phyloP scores from a whole-genome alignment of 768 basidiomycete genomes.

The Psilocybe cubensis region DNA sequence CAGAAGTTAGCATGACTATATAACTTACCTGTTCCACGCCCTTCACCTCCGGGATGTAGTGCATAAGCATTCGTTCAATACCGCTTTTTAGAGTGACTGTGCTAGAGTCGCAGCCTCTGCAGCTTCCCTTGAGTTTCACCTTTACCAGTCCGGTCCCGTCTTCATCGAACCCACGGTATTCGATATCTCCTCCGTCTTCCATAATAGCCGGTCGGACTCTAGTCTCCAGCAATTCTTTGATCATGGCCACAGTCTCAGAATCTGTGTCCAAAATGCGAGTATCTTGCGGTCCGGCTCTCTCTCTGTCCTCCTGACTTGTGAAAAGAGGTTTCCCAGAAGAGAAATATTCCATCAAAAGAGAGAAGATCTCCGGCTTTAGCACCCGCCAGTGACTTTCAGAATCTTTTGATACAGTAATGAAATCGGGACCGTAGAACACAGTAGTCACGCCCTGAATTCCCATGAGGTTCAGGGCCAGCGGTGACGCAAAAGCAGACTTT shows the following conservation, averaged over 20 bases:
- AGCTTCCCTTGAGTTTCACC: conserved; percentile 95
- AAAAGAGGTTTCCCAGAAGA: conserved; percentile 90
- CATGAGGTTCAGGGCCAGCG: conserved; percentile 94
- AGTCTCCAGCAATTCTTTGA: conserved; percentile 96
- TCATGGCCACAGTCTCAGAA: conserved; percentile 97
- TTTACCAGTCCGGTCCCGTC: conserved; percentile 77
- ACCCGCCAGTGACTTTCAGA: conserved; percentile 85
- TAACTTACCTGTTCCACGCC: conserved; percentile 78
- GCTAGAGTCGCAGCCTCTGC: conserved; percentile 92
- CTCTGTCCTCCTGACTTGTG: conserved; percentile 77
- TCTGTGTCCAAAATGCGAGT: conserved; percentile 93
- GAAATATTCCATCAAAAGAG: conserved; percentile 96
- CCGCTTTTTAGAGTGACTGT: conserved; percentile 95
- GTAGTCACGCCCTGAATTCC: conserved; percentile 89
- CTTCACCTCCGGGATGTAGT: conserved; percentile 96
- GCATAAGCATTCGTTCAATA: conserved; percentile 99
- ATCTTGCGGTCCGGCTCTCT: conserved; percentile 88
- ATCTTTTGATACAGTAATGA: conserved; percentile 95
- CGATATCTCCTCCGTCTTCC: conserved; percentile 99
- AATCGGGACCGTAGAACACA: conserved; percentile 97
- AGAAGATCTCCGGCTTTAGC: conserved; percentile 96
- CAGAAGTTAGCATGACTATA: background rate
- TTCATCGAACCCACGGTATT: conserved; percentile 90
- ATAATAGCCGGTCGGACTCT: conserved; percentile 95
- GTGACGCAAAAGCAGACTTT: conserved; percentile 83